Evolutionary conservation across 2,329 filamentous ascomycete species (phyloP).

Genomic region (Didymosphaeria variabile): DNA sequence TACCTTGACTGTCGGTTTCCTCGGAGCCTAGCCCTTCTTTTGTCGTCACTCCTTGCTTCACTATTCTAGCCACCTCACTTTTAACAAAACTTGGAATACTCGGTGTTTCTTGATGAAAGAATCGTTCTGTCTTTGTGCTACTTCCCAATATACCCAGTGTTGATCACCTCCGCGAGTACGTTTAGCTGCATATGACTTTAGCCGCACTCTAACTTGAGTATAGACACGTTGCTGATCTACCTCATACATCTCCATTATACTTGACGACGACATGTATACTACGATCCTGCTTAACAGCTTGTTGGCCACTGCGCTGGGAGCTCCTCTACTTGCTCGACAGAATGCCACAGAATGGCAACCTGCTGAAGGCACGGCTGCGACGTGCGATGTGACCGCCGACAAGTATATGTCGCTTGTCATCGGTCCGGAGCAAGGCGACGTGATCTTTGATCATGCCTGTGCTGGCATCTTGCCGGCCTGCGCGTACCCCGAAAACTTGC

Average conservation of each 20-base stretch:
- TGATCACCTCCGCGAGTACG: background rate
- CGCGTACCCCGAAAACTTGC: constrained; percentile 30
- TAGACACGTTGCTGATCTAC: background rate
- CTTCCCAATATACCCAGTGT: background rate
- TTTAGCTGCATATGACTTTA: constrained; percentile 10
- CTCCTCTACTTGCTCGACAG: constrained; percentile 20
- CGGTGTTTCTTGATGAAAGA: background rate
- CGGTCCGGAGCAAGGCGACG: constrained; percentile 28
- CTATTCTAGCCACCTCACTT: background rate
- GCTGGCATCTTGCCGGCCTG: constrained; percentile 39
- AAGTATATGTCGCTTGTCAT: constrained; percentile 32
- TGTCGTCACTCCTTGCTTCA: constrained; percentile 13
- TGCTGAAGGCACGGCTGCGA: constrained; percentile 21
- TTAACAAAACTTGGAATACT: constrained; percentile 2
- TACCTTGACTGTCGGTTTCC: constrained; percentile 12
- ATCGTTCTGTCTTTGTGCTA: too few species aligned
- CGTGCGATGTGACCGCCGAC: constrained; percentile 31
- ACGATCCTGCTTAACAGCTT: constrained; percentile 25
- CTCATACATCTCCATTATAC: background rate
- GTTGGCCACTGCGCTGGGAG: constrained; percentile 24
- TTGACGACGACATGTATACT: constrained; percentile 25
- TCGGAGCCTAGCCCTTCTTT: constrained; percentile 16
- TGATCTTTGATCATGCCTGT: constrained; percentile 36
- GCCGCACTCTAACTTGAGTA: constrained; percentile 3
- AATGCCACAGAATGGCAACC: constrained; percentile 27